Base-by-base conservation (phyloP, 257 asterid species). In the Penstemon newberryi region DNA sequence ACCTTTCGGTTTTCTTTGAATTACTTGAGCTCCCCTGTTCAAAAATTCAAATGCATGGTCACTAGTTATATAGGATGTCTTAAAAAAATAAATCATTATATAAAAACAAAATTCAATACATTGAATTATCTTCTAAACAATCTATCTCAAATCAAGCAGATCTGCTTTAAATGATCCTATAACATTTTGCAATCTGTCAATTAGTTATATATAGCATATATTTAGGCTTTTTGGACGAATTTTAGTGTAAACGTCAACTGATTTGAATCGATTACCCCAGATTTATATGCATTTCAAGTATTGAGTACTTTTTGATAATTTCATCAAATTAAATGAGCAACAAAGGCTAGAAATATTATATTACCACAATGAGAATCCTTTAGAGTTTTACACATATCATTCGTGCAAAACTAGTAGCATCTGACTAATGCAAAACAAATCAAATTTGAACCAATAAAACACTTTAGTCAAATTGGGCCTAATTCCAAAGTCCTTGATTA, bases 11-110 rank as follows among this genome's bases (percentile, higher is more conserved):
- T 74, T 75, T 82, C 66, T 72, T 79, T 37, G 86, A 60, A 4
- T 69, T 77, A 60, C 67, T 73, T 38, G 85, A 52, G 41, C 61
- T 54, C 13, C 49, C 87, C 97, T 91, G 83, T 36, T 64, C 60
- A 77, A 70, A 60, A 64, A 71, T 59, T 53, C 54, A 75, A 75
- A 67, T 8, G 19, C 7, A n/a, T 7, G 4, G 25, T 8, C 45
- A n/a, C 52, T 7, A 12, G 8, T 7, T 61, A 49, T 11, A 49
- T 10, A 12, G 4, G 18, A 9, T 3, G 6, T 9, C 13, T 0
- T 49, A 49, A 10, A 49, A 10, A 0, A 10, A 49, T 12, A 0
- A 25, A 25, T 25, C 33, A 25, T 55, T 19, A 55, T 45, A 56
- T 38, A 39, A 62, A 51, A 70, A 36, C 41, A 37, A 47, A 33